Base-by-base conservation (phyloP, 768 basidiomycete genomes). In the Sporobolomyces phaffii region DNA sequence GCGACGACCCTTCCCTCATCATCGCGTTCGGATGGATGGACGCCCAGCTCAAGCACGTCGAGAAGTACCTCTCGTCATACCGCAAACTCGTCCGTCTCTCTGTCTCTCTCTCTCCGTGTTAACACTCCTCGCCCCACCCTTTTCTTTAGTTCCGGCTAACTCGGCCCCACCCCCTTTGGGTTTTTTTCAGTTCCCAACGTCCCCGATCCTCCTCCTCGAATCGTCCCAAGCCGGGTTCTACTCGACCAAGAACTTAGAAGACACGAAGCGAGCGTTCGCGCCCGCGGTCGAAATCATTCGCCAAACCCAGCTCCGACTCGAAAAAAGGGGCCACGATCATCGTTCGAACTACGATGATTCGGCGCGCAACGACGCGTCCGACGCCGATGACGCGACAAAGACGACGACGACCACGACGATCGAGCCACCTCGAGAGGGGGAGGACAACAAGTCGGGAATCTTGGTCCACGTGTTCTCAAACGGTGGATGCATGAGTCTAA, bases 381-480 rank as follows among this genome's bases (percentile, higher is more conserved):
- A 20, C 44, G n/a, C 10, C 44, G 20, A 45, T 9, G 38, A 11
- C 20, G 24, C 10, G 28, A 26, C 10, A 43, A 29, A 5, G 1
- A 28, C 1, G 20, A 29, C n/a, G 18, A 29, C 0, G 36, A 36
- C 13, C 41, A 40, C 26, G 29, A 41, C n/a, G n/a, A n/a, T n/a
- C n/a, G n/a, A n/a, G n/a, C n/a, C n/a, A n/a, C n/a, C n/a, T n/a
- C n/a, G n/a, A 34, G 9, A 22, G 24, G 49, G 59, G 33, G 29
- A 33, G 0, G 24, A 31, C 11, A 45, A 45, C 44, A 24, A 45
- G 44, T 11, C 7, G 7, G 40, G 40, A 18, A 43, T 69, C 2
- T 49, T 73, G 13, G 62, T 73, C 4, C 73, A 73, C 45, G 60
- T 51, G n/a, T 68, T 72, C 29, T 66, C 64, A 15, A 73, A 73